phyloP scores from a whole-genome alignment of 140 eudicot species.

The Cichorium intybus region DNA sequence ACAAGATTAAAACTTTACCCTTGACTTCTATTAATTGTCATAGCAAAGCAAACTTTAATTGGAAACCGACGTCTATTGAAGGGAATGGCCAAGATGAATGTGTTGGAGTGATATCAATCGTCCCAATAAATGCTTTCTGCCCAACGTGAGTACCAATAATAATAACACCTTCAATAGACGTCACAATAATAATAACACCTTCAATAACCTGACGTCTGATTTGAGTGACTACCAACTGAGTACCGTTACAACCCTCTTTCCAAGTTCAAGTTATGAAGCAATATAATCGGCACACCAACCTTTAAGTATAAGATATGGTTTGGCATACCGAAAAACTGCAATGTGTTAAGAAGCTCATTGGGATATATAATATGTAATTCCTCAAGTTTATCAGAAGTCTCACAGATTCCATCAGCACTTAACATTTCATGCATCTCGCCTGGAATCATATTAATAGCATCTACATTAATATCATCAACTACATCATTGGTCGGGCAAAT shows the following conservation, averaged over 20 bases:
- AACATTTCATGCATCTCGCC: background rate
- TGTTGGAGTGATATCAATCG: background rate
- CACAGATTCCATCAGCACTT: background rate
- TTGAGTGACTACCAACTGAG: background rate
- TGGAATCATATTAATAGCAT: background rate
- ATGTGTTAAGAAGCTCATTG: background rate
- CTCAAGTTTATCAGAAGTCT: background rate
- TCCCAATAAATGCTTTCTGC: background rate
- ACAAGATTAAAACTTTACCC: slow-evolving; percentile 1
- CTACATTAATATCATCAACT: background rate
- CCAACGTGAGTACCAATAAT: background rate
- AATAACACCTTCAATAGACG: no score
- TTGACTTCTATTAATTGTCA: slow-evolving; percentile 24
- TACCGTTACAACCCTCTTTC: background rate
- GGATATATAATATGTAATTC: background rate
- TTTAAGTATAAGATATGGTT: background rate
- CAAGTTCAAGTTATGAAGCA: background rate
- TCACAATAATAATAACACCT: no score
- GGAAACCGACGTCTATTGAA: slow-evolving; percentile 11
- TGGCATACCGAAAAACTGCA: background rate
- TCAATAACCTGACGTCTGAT: background rate
- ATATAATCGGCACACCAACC: background rate
- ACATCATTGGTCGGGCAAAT: background rate
- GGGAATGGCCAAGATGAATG: background rate
- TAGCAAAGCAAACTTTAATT: background rate